Evolutionary conservation across 805 yeast genomes (phyloP), one percentile per base, ranked within the genome.

Genomic region (Kodamaea fukazawae): DNA sequence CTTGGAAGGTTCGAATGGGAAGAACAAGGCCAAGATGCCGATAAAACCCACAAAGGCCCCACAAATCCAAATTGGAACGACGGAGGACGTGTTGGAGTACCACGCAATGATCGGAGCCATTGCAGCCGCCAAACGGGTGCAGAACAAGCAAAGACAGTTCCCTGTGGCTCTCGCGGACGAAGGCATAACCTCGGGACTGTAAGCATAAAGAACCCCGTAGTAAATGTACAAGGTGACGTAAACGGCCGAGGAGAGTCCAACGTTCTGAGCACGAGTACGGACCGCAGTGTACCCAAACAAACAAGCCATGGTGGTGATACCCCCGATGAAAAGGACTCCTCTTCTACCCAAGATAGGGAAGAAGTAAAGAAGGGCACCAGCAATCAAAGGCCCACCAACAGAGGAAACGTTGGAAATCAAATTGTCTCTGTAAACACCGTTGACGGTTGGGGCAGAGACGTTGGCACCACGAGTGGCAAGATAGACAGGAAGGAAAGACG

Each of bases 341-440:
- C 51, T 35, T 14, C 57, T 40, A 2, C 57, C 56, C 14, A 53
- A 32, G 4, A 38, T 20, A 2, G 49, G 54, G 23, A 50, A 15
- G 14, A 23, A 45, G 41, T 43, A 47, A 22, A 47, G 32, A 13
- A 70, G 40, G 27, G 47, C 58, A 35, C 76, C 79, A 3, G 78
- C 83, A 32, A 77, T 56, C 7, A 75, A 45, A 6, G 83, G 83
- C 7, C 83, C 83, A 29, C 66, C 70, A 9, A 72, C 70, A 9
- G 76, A 69, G n/a, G 61, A 60, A 26, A 66, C 64, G 45, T 71
- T 75, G 38, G 70, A 70, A 34, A 78, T 61, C 20, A 75, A 61
- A 13, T 71, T 67, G 54, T 75, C 75, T 49, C 79, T 65, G 53
- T 75, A 75, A 9, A 67, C 70, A 17, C 68, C 58, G 37, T 54